Conservation (phyloP, 805 yeast species). For the Ogataea chonburiensis region DNA sequence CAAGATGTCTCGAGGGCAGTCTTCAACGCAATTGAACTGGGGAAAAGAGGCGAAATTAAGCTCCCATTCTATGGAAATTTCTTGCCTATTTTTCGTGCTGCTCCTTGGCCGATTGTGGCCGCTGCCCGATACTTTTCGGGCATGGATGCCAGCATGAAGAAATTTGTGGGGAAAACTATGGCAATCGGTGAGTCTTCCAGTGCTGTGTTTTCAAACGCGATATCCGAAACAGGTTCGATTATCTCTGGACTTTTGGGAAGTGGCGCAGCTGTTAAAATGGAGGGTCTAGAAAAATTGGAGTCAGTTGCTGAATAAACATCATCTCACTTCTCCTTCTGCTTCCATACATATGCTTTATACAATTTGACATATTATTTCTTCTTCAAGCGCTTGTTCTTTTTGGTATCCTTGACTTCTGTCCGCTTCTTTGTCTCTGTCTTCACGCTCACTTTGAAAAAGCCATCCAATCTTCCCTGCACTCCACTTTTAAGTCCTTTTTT, state of each 20-base stretch:
- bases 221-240: slow-evolving; percentile 23
- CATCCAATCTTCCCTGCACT: slow-evolving; percentile 89
- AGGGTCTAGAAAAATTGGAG: slow-evolving; percentile 3
- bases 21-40: slow-evolving; percentile 53
- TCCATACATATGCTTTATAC: slow-evolving; percentile 3
- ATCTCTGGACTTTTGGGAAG: slow-evolving; percentile 19
- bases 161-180: slow-evolving; percentile 28
- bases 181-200: slow-evolving; percentile 20
- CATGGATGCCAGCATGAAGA: slow-evolving; percentile 53
- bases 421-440: slow-evolving; percentile 47
- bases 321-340: neutral
- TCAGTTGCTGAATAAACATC: slow-evolving; percentile 2
- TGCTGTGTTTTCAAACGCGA: slow-evolving; percentile 19
- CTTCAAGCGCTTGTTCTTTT: slow-evolving; percentile 12
- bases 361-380: slow-evolving; percentile 12
- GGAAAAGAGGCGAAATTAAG: slow-evolving; percentile 66
- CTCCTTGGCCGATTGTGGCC: slow-evolving; percentile 69
- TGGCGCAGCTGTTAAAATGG: slow-evolving; percentile 10
- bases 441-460: slow-evolving; percentile 72
- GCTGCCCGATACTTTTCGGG: slow-evolving; percentile 59
- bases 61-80: slow-evolving; percentile 76
- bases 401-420: slow-evolving; percentile 33
- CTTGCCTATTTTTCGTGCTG: slow-evolving; percentile 65
- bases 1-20: slow-evolving; percentile 59
- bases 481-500: slow-evolving; percentile 81